Conservation (phyloP, 176 grass and related monocot species). For the Raddia distichophylla region DNA sequence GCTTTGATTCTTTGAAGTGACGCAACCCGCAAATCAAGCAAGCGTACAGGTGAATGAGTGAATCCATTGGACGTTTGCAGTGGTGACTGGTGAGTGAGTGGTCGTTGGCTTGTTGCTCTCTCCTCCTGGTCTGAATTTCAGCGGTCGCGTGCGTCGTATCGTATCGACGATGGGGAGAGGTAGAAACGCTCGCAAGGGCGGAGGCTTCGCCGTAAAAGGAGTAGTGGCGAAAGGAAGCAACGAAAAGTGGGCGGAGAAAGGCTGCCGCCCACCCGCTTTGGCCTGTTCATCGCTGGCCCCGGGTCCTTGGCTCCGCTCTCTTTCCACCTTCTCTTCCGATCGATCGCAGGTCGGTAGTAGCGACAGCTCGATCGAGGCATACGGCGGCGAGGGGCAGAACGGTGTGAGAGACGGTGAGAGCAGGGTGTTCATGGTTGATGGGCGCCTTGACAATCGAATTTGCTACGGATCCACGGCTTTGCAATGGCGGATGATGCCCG, state of each 20-base stretch:
- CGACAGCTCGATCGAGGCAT: slow-evolving; percentile 14
- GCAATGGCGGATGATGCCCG: too few species aligned
- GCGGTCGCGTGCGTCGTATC: not conserved
- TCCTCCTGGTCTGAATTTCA: not conserved
- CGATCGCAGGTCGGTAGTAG: slow-evolving; percentile 6
- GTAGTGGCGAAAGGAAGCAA: slow-evolving; percentile 26
- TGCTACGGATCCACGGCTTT: too few species aligned
- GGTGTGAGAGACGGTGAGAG: too few species aligned
- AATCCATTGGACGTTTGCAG: not conserved
- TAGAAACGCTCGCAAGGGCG: slow-evolving; percentile 26
- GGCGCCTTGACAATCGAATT: too few species aligned
- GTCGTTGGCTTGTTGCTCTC: not conserved
- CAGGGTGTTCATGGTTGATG: too few species aligned
- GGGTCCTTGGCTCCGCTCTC: slow-evolving; percentile 26
- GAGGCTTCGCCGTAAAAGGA: slow-evolving; percentile 57
- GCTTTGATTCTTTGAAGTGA: too few species aligned
- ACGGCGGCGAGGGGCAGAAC: not conserved
- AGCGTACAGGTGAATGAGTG: not conserved
- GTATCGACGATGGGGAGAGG: not conserved
- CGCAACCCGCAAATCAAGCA: not conserved
- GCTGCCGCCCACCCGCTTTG: slow-evolving; percentile 24
- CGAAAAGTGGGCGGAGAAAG: slow-evolving; percentile 20
- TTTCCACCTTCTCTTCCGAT: slow-evolving; percentile 26
- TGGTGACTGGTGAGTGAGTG: not conserved
- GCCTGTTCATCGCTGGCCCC: not conserved